These are phyloP conservation scores for Hanseniaspora osmophila DNA, from an alignment of 805 yeast species.

Conservation along the genomic window DNA sequence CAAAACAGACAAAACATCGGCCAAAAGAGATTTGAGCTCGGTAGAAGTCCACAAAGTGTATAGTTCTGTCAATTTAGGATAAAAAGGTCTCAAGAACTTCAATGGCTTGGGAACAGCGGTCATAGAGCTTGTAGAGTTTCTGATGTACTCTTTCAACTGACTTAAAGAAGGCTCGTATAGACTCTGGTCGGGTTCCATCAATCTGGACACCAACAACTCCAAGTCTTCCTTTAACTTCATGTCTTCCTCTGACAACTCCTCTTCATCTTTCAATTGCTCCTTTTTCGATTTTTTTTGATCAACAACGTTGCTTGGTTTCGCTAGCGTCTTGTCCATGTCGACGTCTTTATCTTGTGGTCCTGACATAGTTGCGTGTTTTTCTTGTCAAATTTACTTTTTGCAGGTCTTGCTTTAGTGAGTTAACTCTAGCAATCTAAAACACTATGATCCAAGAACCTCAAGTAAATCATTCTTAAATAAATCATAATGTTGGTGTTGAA, in stretches of 20 bases:
- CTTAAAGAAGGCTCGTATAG: slow-evolving; percentile 49
- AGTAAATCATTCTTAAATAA: too few relatives aligned
- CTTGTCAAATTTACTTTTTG: background rate
- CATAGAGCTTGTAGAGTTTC: slow-evolving; percentile 94
- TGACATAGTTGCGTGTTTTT: background rate
- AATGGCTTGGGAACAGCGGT: slow-evolving; percentile 98
- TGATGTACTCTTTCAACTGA: slow-evolving; percentile 60
- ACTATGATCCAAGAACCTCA: too few relatives aligned
- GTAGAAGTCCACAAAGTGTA: slow-evolving; percentile 51
- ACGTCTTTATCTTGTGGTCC: background rate
- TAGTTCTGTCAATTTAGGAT: slow-evolving; percentile 47
- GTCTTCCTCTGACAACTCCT: slow-evolving; percentile 89
- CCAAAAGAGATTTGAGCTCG: slow-evolving; percentile 41
- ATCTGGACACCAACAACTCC: slow-evolving; percentile 72
- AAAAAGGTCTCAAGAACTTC: slow-evolving; percentile 85
- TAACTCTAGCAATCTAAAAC: background rate
- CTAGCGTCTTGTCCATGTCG: background rate
- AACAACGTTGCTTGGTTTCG: background rate
- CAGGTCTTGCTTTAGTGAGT: background rate
- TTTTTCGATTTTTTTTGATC: slow-evolving; percentile 8
- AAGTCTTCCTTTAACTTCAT: slow-evolving; percentile 73
- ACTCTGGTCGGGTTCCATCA: slow-evolving; percentile 36
- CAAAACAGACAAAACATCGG: slow-evolving; percentile 81
- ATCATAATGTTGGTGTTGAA: too few relatives aligned
- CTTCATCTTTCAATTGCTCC: slow-evolving; percentile 35